A percentile compares a stretch with the other conserved stretches of the same genome.
Evolutionary conservation across 1,284 basidiomycete species (phyloP).

Genomic region (Lentinus polychrous): DNA sequence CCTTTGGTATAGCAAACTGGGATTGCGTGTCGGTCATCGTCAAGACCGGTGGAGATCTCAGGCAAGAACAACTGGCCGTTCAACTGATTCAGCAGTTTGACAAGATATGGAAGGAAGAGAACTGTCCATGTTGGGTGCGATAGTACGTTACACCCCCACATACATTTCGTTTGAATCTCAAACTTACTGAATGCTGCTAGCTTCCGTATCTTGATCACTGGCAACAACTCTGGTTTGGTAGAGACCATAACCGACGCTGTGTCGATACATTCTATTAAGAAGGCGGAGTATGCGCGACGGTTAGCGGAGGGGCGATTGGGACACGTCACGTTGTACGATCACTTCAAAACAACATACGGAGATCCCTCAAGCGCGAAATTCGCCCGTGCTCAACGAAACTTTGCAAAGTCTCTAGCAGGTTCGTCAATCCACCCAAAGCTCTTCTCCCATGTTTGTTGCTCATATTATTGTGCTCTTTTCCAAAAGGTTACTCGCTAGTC

Average conservation of each 20-base stretch:
- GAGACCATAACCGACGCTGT: slow-evolving; percentile 97
- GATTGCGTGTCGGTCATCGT: slow-evolving; percentile 95
- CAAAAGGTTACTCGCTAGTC: slow-evolving; percentile 83
- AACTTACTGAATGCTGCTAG: slow-evolving; percentile 16
- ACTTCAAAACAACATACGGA: slow-evolving; percentile 89
- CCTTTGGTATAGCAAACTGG: slow-evolving; percentile 50
- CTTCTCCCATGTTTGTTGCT: background rate
- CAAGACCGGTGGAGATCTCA: slow-evolving; percentile 94
- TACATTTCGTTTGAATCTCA: background rate
- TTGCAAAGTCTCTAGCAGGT: slow-evolving; percentile 92
- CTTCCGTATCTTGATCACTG: slow-evolving; percentile 87
- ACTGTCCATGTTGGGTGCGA: slow-evolving; percentile 84
- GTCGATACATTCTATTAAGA: slow-evolving; percentile 99
- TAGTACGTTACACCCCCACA: slow-evolving; percentile 53
- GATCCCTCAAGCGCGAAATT: slow-evolving; percentile 82
- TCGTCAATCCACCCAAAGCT: slow-evolving; percentile 17
- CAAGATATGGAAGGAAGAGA: slow-evolving; percentile 92
- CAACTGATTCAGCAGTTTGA: slow-evolving; percentile 94
- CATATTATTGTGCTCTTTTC: too few relatives aligned
- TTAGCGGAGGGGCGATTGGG: slow-evolving; percentile 75
- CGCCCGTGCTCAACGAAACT: slow-evolving; percentile 81
- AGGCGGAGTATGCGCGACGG: slow-evolving; percentile 90
- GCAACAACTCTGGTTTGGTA: slow-evolving; percentile 87
- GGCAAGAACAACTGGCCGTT: slow-evolving; percentile 96
- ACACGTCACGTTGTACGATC: slow-evolving; percentile 83